Evolutionary conservation across 805 yeast species (phyloP).

Genomic region (Wickerhamomyces mucosus): DNA sequence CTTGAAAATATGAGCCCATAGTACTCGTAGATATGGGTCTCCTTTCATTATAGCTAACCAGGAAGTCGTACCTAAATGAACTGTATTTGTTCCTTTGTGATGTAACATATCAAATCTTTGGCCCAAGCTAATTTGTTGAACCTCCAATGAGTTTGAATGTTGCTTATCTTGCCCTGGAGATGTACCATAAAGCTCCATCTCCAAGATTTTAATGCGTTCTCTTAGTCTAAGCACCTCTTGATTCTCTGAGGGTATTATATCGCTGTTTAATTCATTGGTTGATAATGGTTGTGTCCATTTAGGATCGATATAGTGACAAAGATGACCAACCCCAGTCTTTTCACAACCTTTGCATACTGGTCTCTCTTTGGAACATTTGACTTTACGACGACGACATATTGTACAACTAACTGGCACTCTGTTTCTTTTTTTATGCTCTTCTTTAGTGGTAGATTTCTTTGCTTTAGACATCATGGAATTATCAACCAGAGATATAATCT

Average conservation of each 20-base stretch:
- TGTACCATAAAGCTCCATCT: neutral
- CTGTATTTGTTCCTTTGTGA: constrained; percentile 31
- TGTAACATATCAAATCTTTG: constrained; percentile 36
- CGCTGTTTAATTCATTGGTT: constrained; percentile 35
- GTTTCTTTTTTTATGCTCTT: constrained; percentile 32
- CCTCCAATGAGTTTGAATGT: no score
- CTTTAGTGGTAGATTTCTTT: no score
- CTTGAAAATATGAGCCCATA: constrained; percentile 41
- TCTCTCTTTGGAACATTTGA: constrained; percentile 39
- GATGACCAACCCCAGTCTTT: constrained; percentile 47
- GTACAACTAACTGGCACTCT: constrained; percentile 39
- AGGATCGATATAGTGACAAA: constrained; percentile 49
- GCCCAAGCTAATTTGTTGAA: constrained; percentile 30
- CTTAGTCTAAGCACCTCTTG: no score
- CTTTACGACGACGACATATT: constrained; percentile 40
- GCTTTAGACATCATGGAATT: no score
- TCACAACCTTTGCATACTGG: constrained; percentile 51
- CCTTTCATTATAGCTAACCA: constrained; percentile 53
- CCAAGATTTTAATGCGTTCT: neutral
- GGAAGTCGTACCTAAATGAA: constrained; percentile 42
- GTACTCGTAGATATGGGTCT: constrained; percentile 43
- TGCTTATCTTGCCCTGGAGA: no score
- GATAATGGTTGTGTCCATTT: constrained; percentile 45
- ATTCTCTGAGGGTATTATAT: no score
- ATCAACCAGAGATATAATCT: no score